phyloP scores from a whole-genome alignment of 179 eudicot species.

The Patellifolia procumbens region DNA sequence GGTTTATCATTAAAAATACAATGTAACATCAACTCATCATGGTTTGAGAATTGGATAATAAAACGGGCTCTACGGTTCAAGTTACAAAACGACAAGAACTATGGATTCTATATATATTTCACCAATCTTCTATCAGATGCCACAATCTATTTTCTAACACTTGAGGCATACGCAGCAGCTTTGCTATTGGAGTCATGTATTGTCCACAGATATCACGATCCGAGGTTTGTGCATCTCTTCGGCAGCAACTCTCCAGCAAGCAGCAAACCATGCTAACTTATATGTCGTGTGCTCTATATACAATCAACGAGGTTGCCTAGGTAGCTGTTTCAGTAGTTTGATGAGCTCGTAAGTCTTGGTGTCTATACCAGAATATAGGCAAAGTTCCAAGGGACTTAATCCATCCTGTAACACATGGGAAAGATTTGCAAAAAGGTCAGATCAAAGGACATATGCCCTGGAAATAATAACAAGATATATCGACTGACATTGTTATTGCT shows the following conservation, averaged over 20 bases:
- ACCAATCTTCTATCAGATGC: neutral
- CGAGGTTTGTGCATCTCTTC: neutral
- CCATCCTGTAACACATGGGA: constrained; percentile 59
- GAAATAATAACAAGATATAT: neutral
- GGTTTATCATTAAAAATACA: neutral
- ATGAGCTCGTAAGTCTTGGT: constrained; percentile 72
- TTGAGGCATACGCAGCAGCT: constrained; percentile 5
- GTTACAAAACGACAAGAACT: neutral
- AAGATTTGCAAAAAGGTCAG: neutral
- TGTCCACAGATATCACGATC: neutral
- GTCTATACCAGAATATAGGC: constrained; percentile 76
- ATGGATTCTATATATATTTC: neutral
- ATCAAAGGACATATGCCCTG: neutral
- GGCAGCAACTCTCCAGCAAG: neutral
- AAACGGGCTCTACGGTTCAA: neutral
- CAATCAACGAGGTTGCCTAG: constrained; percentile 36
- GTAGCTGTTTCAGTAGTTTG: constrained; percentile 65
- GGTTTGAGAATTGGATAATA: neutral
- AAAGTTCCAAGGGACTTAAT: constrained; percentile 68
- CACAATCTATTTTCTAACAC: no score
- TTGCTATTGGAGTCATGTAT: neutral
- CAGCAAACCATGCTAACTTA: neutral
- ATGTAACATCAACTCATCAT: neutral
- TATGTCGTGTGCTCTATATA: neutral
- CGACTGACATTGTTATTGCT: neutral